Percentiles rank a stretch among this genome's conserved stretches.
Evolutionary conservation across 1,284 basidiomycete species (phyloP).

Genomic region (Cystobasidiaceae sp.): DNA sequence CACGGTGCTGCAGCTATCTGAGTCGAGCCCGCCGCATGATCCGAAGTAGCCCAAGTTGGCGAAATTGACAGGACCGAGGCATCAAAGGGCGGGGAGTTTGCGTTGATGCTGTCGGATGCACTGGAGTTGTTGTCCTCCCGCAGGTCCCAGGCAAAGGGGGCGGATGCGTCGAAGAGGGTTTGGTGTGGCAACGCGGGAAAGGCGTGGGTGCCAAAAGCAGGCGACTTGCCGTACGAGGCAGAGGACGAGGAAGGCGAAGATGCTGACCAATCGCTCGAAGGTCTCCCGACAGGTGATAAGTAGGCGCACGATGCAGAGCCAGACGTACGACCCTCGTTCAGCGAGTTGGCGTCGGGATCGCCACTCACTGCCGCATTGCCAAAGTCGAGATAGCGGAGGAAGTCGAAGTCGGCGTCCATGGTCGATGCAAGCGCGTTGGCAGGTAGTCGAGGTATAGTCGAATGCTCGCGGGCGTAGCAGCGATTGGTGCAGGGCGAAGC

Average conservation of each 20-base stretch:
- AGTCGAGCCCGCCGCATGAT: too few relatives aligned
- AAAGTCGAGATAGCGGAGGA: constrained; percentile 29
- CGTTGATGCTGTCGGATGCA: not conserved
- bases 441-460: not conserved
- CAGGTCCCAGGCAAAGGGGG: too few relatives aligned
- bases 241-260: constrained; percentile 13
- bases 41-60: not conserved
- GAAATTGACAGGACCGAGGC: not conserved
- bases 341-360: not conserved
- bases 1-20: too few relatives aligned
- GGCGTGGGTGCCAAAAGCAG: not conserved
- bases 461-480: too few relatives aligned
- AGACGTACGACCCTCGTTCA: not conserved
- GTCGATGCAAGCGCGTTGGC: not conserved
- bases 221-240: constrained; percentile 5
- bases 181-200: too few relatives aligned
- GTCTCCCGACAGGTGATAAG: not conserved
- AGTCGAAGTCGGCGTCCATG: constrained; percentile 30
- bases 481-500: too few relatives aligned
- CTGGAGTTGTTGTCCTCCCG: too few relatives aligned
- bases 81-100: not conserved
- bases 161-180: too few relatives aligned
- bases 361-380: not conserved
- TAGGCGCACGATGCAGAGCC: not conserved
- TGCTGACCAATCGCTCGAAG: constrained; percentile 2